Evolutionary conservation across 495 filamentous ascomycete genomes (phyloP), one percentile per base, ranked within the genome.

Genomic region (Penicillium bialowiezense): DNA sequence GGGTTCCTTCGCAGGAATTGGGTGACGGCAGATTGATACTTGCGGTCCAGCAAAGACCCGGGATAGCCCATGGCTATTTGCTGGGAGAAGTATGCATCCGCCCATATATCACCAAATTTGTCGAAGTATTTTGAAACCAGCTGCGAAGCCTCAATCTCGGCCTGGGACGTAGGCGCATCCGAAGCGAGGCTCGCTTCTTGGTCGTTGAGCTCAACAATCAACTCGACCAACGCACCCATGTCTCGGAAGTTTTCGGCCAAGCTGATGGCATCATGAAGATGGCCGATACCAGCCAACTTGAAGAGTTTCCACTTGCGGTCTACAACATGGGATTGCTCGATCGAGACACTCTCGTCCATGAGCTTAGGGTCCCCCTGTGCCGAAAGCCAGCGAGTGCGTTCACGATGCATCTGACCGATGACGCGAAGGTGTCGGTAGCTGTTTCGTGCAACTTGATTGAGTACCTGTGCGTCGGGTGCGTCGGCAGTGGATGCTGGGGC

Each of bases 211-310:
- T 74, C 70, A 20, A 77, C 71, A 7, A 82, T 66, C 23, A 83
- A 65, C 55, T 89, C 80, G 5, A 88, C 86, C 31, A 92, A 68
- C 7, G 87, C 84, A 23, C 74, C 75, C 59, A 89, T 82, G 43
- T 88, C 86, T 26, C 76, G 63, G 57, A 86, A 88, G 48, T 83
- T 81, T 62, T 91, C 87, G 7, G 90, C 89, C 26, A 96, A 70
- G 18, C 65, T 63, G 44, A 95, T 81, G 2, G 82, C 91, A 51
- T 83, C 76, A 15, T 86, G 75, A 53, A 81, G 78, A 41, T 82
- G 76, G 6, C 79, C 85, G 43, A 90, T 81, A n/a, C 84, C 78
- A 4, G 82, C 81, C 34, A 96, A 73, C 34, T 78, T 77, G 44
- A 79, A 74, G 12, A 86, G 70, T 43, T 80, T 76, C 55, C 75